Conservation (phyloP, 805 yeast species). For the Kuraishia hungarica region DNA sequence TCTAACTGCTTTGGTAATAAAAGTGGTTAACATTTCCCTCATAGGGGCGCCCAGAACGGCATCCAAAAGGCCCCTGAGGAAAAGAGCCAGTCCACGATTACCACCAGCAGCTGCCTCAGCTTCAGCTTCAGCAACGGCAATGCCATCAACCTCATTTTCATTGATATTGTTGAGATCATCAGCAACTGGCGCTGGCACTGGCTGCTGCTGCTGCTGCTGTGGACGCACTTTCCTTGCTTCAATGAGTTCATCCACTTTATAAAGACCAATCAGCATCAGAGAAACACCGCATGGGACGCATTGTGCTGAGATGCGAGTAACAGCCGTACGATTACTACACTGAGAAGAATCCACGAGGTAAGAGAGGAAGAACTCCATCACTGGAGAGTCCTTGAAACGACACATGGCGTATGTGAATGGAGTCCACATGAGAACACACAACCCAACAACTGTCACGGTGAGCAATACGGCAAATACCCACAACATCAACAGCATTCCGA, state of each 20-base stretch:
- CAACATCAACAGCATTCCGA: constrained; percentile 31
- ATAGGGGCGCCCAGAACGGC: neutral
- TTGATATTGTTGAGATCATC: neutral
- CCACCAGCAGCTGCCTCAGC: neutral
- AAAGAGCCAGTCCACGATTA: neutral
- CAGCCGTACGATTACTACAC: neutral
- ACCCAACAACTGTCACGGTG: constrained; percentile 13
- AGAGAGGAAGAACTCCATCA: neutral
- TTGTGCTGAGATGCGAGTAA: neutral
- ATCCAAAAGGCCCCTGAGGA: neutral
- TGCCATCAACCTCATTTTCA: neutral
- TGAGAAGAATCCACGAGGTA: neutral
- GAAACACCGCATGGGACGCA: neutral
- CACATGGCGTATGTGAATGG: neutral
- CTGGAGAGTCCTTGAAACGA: neutral
- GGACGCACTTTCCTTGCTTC: neutral
- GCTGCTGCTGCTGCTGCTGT: neutral
- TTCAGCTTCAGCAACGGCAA: neutral
- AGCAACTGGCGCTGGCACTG: neutral
- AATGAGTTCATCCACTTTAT: neutral
- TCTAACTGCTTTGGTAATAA: neutral
- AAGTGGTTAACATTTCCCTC: neutral
- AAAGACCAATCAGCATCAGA: neutral
- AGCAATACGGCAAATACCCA: constrained; percentile 37
- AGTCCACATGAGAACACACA: constrained; percentile 19